Evolutionary conservation across 805 yeast species (phyloP), one percentile per base, ranked within the genome.

Genomic region (Schwanniomyces sp.): DNA sequence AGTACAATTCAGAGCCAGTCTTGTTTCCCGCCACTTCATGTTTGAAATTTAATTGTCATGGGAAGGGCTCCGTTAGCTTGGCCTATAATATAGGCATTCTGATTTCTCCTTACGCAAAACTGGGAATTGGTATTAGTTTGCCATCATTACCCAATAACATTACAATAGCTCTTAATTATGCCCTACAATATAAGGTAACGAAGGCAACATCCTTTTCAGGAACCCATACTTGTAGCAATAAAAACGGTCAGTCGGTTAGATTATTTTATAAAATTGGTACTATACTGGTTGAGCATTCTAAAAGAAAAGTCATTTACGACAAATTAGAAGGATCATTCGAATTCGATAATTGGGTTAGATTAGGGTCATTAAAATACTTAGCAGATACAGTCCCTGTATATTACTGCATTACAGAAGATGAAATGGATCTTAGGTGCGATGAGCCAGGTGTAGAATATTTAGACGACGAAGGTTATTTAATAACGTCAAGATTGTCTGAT

Each of bases 331-430:
- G 38, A 16, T 4, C 14, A 1, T 28, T 58, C 16, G 12, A 16
- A 30, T 18, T 30, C 4, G 46, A 43, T 1, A 43, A 34, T 12
- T 53, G 61, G 58, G 9, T 18, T 16, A 8, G 38, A 11, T 26
- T 53, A 34, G 43, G 45, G 10, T 9, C 18, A 5, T 25, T 40
- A 14, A 53, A 49, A 44, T 48, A 38, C 32, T 39, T 54, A 21
- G 32, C 54, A 16, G 53, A 47, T 25, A 7, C 40, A 12, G 25
- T 44, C 1, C 62, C 63, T 0, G 49, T 44, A n/a, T 59, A 49
- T 49, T 55, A 45, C 45, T 59, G 63, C 46, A 58, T 36, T 10
- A 50, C 59, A 3, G 54, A 44, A 11, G 55, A 55, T 36, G 47
- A 46, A 17, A 40, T 53, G 41, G 55, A 56, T 34, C 44, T 59